A percentile compares a stretch with the other conserved stretches of the same genome.
Evolutionary conservation across 2,329 filamentous ascomycete species (phyloP).

Genomic region (Aciculosporium take): DNA sequence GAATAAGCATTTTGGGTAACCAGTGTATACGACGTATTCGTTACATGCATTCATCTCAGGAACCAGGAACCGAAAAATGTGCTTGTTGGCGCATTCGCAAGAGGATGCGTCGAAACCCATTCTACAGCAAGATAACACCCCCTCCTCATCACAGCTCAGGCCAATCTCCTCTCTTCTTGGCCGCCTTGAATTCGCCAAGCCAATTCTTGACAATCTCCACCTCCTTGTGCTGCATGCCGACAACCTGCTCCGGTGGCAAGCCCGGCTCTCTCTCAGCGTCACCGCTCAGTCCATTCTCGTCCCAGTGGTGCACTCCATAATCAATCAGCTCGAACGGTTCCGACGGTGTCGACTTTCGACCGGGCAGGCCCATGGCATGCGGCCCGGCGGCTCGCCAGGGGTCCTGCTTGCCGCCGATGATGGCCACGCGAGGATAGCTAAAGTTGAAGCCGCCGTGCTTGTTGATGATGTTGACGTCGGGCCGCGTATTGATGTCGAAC

Average conservation of each 20-base stretch:
- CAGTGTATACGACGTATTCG: no score
- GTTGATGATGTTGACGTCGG: slow-evolving; percentile 56
- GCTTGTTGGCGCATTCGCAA: no score
- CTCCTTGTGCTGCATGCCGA: slow-evolving; percentile 42
- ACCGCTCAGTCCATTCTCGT: slow-evolving; percentile 47
- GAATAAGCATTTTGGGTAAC: no score
- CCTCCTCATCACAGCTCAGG: no score
- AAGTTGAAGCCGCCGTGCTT: slow-evolving; percentile 62
- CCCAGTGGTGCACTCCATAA: slow-evolving; percentile 71
- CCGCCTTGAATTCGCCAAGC: slow-evolving; percentile 40
- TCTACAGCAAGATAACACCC: no score
- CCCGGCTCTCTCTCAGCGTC: slow-evolving; percentile 40
- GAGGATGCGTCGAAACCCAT: no score
- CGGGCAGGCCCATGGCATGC: slow-evolving; percentile 46
- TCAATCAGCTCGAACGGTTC: slow-evolving; percentile 63
- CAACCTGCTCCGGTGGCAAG: slow-evolving; percentile 45
- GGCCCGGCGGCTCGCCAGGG: slow-evolving; percentile 67
- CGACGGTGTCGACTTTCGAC: slow-evolving; percentile 42
- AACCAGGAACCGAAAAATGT: no score
- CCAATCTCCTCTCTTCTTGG: no score
- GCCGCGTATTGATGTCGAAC: slow-evolving; percentile 53
- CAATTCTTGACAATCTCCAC: slow-evolving; percentile 51
- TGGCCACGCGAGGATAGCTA: slow-evolving; percentile 57
- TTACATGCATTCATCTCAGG: no score
- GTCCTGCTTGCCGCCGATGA: slow-evolving; percentile 64